Base-by-base conservation (phyloP, 208 protist genomes). In the Novymonas esmeraldas region DNA sequence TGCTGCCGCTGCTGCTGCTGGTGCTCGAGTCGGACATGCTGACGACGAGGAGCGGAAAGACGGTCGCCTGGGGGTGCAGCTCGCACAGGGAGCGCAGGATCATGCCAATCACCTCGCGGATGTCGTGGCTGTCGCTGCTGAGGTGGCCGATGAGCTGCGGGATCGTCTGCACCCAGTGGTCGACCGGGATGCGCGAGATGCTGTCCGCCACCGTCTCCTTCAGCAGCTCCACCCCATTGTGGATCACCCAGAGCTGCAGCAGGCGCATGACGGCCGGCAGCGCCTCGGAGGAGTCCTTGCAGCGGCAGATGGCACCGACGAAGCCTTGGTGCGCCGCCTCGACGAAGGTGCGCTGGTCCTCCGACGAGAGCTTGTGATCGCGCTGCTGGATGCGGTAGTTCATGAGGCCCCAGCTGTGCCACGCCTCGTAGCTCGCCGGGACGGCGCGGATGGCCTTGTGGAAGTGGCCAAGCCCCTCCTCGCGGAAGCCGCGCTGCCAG, bases 71-170 rank as follows among this genome's bases (percentile, higher is more conserved):
- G 16, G 99, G 98, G 82, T 99, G 99, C 64, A 89, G 82, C 71
- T 96, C 87, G 51, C 98, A 98, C 49, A 99, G 78, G 33, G 80
- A 78, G 44, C 73, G 76, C 24, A 99, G 87, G 24, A 99, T 91
- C 66, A 98, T 89, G 66, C 98, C 87, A 45, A 99, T 92, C 1
- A 99, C 82, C 44, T 96, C 84, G 6, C 97, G 85, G 31, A 99
- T 97, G 46, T 87, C 80, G 20, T 90, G 65, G 28, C 81, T 75
- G 16, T 85, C 85, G 64, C 95, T 96, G 70, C 98, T 90, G 57
- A 99, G 95, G 64, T 99, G 92, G 28, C 98, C 98, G 70, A 99
- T 99, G n/a, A 99, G 88, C 93, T 99, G 98, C 38, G 98, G 99
- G 33, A 99, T 98, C 9, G 99, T 98, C 63, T 98, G 90, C 16